These are phyloP conservation scores for Miscanthus lutarioriparius DNA, from an alignment of 176 grass and related monocot genomes.

Conservation along the genomic window DNA sequence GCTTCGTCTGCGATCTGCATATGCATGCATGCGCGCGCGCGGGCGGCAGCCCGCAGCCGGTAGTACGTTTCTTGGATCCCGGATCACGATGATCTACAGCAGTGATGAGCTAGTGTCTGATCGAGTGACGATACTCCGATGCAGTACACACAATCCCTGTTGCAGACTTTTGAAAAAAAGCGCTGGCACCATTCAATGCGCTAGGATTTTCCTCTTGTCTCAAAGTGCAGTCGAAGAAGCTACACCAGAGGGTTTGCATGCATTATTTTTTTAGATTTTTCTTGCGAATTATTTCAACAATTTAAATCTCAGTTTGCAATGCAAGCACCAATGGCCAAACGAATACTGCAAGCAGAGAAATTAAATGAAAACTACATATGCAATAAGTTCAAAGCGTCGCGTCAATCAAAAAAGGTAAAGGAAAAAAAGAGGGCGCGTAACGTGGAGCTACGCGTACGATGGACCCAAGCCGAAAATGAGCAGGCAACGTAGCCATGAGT, in stretches of 20 bases:
- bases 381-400: conserved; percentile 12
- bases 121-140: neutral
- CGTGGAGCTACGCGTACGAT: neutral
- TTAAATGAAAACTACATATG: neutral
- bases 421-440: neutral
- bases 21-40: neutral
- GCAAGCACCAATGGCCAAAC: neutral
- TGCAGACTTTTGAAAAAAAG: too few species aligned
- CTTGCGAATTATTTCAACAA: neutral
- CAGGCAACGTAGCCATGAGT: conserved; percentile 47
- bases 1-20: neutral
- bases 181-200: neutral
- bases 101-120: neutral
- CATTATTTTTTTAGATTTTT: neutral
- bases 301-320: neutral
- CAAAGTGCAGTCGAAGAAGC: neutral
- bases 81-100: neutral
- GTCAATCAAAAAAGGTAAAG: neutral
- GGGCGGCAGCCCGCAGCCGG: too few species aligned
- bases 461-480: conserved; percentile 44
- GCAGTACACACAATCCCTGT: neutral
- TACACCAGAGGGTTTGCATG: neutral
- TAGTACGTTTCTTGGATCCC: conserved; percentile 2
- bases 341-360: neutral
- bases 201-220: neutral